phyloP scores from a whole-genome alignment of 2,329 filamentous ascomycete species.

The Colletotrichum sp. region DNA sequence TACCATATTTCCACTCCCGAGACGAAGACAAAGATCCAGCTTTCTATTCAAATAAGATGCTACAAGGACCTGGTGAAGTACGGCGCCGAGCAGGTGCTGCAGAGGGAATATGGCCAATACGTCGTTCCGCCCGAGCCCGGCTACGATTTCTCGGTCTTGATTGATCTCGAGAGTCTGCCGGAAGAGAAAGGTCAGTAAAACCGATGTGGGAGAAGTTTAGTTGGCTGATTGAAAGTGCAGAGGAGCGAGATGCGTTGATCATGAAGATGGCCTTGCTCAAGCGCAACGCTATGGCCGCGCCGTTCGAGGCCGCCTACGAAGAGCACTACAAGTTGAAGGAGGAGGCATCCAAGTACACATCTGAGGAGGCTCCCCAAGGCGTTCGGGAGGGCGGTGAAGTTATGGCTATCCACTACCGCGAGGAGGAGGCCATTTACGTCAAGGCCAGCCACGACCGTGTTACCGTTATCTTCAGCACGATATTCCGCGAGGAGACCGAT shows the following conservation, averaged over 20 bases:
- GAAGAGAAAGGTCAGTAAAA: conserved; percentile 70
- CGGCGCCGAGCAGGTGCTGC: conserved; percentile 88
- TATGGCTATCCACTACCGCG: conserved; percentile 96
- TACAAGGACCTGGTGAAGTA: conserved; percentile 91
- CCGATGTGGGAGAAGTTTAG: not conserved
- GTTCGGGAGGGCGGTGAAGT: conserved; percentile 88
- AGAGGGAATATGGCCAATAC: conserved; percentile 93
- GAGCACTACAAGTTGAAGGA: conserved; percentile 88
- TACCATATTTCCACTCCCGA: conserved; percentile 99
- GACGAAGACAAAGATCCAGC: conserved; percentile 88
- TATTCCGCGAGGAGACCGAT: conserved; percentile 98
- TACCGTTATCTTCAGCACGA: conserved; percentile 97
- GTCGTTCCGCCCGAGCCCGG: conserved; percentile 86
- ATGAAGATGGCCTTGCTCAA: conserved; percentile 89
- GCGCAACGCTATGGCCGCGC: conserved; percentile 98
- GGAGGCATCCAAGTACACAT: conserved; percentile 89
- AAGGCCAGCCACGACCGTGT: conserved; percentile 97
- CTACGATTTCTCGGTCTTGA: conserved; percentile 92
- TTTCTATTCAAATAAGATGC: conserved; percentile 95
- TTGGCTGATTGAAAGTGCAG: conserved; percentile 43
- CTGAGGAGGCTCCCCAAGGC: conserved; percentile 91
- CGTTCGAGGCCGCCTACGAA: conserved; percentile 96
- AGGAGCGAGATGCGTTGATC: conserved; percentile 85
- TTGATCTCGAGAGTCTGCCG: conserved; percentile 89
- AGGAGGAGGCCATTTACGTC: conserved; percentile 98